Percentiles rank a stretch among this genome's conserved stretches.
Evolutionary conservation across 2,329 filamentous ascomycete genomes (phyloP).

Genomic region (Alternaria solani): DNA sequence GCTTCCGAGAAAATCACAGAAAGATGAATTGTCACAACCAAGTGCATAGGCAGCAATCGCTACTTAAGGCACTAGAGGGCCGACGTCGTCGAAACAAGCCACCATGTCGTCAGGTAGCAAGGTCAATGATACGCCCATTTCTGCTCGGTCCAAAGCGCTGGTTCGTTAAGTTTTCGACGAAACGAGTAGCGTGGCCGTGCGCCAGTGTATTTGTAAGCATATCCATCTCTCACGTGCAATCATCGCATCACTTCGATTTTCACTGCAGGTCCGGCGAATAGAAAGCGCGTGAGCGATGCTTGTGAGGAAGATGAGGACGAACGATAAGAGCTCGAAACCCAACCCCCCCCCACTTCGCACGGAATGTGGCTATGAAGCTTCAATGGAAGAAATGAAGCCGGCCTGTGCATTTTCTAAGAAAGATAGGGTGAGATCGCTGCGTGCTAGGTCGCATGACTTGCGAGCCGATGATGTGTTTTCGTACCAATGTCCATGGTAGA

Average conservation of each 20-base stretch:
- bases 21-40: not conserved
- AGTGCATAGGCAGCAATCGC: not conserved
- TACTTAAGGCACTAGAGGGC: not conserved
- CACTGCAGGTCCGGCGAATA: not conserved
- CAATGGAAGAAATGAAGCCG: not conserved
- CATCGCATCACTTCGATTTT: not conserved
- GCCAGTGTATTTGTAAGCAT: constrained; percentile 80
- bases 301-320: not conserved
- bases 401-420: not conserved
- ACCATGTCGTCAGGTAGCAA: not conserved
- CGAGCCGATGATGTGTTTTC: not conserved
- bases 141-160: not conserved
- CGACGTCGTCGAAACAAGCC: not conserved
- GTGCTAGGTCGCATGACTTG: not conserved
- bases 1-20: not conserved
- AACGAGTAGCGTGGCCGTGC: not conserved
- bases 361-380: not conserved
- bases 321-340: too few relatives aligned
- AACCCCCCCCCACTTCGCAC: too few relatives aligned
- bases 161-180: not conserved
- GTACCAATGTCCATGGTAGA: not conserved
- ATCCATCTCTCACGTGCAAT: not conserved
- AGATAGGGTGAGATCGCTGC: not conserved
- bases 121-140: not conserved
- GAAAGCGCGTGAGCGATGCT: not conserved